These are phyloP conservation scores for Candida qinlingensis DNA, from an alignment of 805 yeast genomes.

Conservation along the genomic window DNA sequence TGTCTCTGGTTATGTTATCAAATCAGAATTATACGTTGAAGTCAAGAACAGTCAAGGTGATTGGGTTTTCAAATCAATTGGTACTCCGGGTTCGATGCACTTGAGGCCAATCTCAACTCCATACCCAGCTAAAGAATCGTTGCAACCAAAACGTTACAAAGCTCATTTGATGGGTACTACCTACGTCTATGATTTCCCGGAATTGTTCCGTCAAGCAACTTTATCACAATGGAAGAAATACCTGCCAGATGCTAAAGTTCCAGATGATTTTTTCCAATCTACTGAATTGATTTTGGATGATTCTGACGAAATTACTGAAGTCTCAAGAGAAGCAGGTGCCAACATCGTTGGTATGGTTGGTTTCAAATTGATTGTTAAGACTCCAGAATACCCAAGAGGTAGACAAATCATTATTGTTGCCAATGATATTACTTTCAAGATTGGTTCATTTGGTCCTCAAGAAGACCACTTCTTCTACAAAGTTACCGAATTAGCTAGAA, in stretches of 20 bases:
- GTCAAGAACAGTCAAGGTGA: conserved; percentile 88
- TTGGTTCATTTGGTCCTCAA: conserved; percentile 97
- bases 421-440: conserved; percentile 94
- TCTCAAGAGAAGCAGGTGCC: conserved; percentile 93
- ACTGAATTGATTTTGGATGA: conserved; percentile 85
- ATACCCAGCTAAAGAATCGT: conserved; percentile 95
- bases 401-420: conserved; percentile 92
- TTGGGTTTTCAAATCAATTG: conserved; percentile 95
- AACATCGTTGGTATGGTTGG: conserved; percentile 97
- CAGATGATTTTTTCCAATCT: conserved; percentile 72
- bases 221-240: conserved; percentile 76
- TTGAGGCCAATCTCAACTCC: conserved; percentile 93
- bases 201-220: conserved; percentile 90
- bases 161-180: conserved; percentile 99
- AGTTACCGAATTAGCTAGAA: conserved; percentile 88
- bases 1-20: conserved; percentile 95
- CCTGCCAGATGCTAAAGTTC: conserved; percentile 50
- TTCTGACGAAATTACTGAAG: conserved; percentile 71
- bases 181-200: conserved; percentile 98
- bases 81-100: conserved; percentile 96
- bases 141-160: conserved; percentile 97
- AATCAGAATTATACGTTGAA: conserved; percentile 91
- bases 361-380: conserved; percentile 82
- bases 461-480: conserved; percentile 90
- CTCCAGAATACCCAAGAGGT: conserved; percentile 96